These are phyloP conservation scores for Turnera subulata DNA, from an alignment of 345 rosid genomes.

Conservation along the genomic window DNA sequence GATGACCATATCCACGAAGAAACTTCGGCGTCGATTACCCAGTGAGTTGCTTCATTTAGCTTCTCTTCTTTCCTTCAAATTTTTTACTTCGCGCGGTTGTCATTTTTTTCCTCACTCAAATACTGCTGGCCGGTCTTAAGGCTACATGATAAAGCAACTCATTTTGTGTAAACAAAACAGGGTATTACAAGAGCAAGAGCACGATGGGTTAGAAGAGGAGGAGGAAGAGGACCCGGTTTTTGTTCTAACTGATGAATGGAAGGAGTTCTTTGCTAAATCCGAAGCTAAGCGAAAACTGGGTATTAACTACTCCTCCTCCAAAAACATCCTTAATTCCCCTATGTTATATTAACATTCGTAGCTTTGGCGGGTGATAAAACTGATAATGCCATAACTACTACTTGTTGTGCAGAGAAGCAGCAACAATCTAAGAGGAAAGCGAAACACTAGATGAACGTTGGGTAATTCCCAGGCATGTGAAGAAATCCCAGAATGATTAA, in stretches of 20 bases:
- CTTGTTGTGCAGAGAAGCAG: slow-evolving; percentile 30
- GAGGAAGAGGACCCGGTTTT: slow-evolving; percentile 46
- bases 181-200: slow-evolving; percentile 31
- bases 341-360: too few species aligned
- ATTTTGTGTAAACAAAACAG: slow-evolving; percentile 5
- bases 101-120: neutral
- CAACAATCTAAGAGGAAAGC: slow-evolving; percentile 28
- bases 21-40: neutral
- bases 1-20: neutral
- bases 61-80: neutral
- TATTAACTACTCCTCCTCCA: too few species aligned
- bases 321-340: too few species aligned
- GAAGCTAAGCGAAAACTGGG: slow-evolving; percentile 55
- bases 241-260: slow-evolving; percentile 62
- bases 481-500: neutral
- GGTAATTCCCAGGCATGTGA: neutral
- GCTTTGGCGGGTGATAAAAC: too few species aligned
- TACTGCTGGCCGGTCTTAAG: neutral
- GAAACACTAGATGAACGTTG: slow-evolving; percentile 14
- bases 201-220: slow-evolving; percentile 19
- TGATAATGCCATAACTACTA: too few species aligned
- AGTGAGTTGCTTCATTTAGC: slow-evolving; percentile 21
- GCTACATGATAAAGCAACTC: neutral
- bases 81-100: neutral
- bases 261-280: slow-evolving; percentile 53